Evolutionary conservation across 805 yeast genomes (phyloP).

Genomic region (Saturnispora kantuleensis): DNA sequence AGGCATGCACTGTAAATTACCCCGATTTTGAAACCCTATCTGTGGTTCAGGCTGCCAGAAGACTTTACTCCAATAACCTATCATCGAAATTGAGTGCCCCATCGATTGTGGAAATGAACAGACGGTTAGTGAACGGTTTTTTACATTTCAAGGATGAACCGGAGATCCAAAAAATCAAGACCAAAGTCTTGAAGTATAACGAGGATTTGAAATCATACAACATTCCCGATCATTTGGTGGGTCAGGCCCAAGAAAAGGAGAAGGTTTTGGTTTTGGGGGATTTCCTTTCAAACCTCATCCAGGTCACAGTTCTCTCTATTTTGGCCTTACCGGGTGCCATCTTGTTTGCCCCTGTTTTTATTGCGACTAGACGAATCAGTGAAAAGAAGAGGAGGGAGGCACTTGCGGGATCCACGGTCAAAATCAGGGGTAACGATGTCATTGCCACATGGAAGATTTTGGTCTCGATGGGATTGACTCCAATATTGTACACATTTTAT

Average conservation of each 20-base stretch:
- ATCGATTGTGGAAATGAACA: conserved; percentile 80
- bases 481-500: conserved; percentile 72
- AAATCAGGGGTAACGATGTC: conserved; percentile 86
- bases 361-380: conserved; percentile 67
- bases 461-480: conserved; percentile 82
- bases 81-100: conserved; percentile 68
- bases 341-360: conserved; percentile 80
- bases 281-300: conserved; percentile 25
- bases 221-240: conserved; percentile 54
- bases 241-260: conserved; percentile 27
- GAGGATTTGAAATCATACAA: conserved; percentile 38
- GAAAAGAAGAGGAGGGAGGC: conserved; percentile 67
- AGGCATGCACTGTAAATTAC: conserved; percentile 79
- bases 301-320: conserved; percentile 45
- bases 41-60: conserved; percentile 85
- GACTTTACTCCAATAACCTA: conserved; percentile 73
- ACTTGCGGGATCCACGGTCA: conserved; percentile 77
- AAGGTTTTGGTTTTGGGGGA: conserved; percentile 17
- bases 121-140: conserved; percentile 78
- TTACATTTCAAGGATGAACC: conserved; percentile 65
- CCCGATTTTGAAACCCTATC: conserved; percentile 83
- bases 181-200: conserved; percentile 63
- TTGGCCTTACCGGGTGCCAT: conserved; percentile 83
- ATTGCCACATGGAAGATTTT: conserved; percentile 96
- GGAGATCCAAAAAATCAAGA: conserved; percentile 47